Base-by-base conservation (phyloP, 1,284 basidiomycete genomes). In the Rhodofomes roseus region DNA sequence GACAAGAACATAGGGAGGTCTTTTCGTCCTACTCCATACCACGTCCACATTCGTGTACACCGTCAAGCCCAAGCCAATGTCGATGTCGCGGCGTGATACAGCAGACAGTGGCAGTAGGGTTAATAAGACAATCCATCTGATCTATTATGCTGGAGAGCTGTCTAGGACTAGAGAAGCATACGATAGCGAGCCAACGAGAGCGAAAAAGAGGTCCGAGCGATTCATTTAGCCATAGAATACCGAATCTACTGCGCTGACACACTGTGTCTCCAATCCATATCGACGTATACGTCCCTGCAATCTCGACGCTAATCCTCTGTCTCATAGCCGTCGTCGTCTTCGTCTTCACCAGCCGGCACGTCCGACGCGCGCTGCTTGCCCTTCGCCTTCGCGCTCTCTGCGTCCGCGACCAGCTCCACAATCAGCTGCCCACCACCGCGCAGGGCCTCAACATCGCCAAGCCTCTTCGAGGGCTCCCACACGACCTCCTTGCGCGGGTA, bases 401-500 rank as follows among this genome's bases (percentile, higher is more conserved):
- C 56, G 36, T 64, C 57, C 54, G 66, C 66, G n/a, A 76, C 65
- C 59, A 79, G 69, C 73, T 93, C 90, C 31, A 92, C 85, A 2
- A 92, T 84, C 6, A 93, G 74, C 66, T 90, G 90, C 14, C 83
- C 88, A 4, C 82, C 89, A 23, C 82, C 83, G 62, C 76, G 79
- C 54, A 93, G 71, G 14, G 76, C 80, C 2, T 79, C 75, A 4
- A 90, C 75, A 12, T 81, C 80, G 1, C 72, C 76, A 7, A 93
- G 72, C 48, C 66, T 73, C 51, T 68, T 67, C n/a, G 67, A 73
- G 0, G 73, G 55, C 25, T 68, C 65, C 83, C 84, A 90, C 7
- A 75, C 76, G 54, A 93, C 79, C 70, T 86, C 84, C 54, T 77
- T 75, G 55, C 90, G 77, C 4, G 92, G 92, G 66, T 90, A 94